Evolutionary conservation across 2,329 filamentous ascomycete species (phyloP).

Genomic region (Ophiocordyceps camponoti-rufipedis): DNA sequence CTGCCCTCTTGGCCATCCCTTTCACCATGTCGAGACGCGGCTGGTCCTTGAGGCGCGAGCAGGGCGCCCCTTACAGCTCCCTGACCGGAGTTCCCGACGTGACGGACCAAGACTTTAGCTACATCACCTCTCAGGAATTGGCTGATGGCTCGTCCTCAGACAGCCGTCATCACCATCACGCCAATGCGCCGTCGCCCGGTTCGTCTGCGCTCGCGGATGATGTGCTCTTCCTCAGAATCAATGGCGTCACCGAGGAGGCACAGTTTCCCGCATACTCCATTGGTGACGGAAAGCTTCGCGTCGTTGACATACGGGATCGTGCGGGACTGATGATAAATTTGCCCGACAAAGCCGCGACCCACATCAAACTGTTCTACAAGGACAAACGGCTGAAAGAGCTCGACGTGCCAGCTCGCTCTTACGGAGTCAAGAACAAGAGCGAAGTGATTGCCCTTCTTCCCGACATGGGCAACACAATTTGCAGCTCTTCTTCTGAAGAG

Average conservation of each 20-base stretch:
- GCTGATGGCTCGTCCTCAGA: constrained; percentile 21
- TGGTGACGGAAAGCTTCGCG: constrained; percentile 50
- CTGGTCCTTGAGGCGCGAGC: constrained; percentile 25
- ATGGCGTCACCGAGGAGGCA: constrained; percentile 45
- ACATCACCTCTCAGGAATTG: constrained; percentile 65
- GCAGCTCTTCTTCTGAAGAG: constrained; percentile 22
- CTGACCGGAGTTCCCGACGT: constrained; percentile 37
- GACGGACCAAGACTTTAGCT: constrained; percentile 61
- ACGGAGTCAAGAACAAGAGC: constrained; percentile 41
- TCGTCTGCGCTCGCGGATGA: constrained; percentile 40
- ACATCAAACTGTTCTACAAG: constrained; percentile 56
- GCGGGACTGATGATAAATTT: constrained; percentile 48
- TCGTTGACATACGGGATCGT: constrained; percentile 49
- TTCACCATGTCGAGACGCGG: constrained; percentile 37
- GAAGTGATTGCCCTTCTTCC: constrained; percentile 34
- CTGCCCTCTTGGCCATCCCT: constrained; percentile 28
- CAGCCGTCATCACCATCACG: constrained; percentile 21
- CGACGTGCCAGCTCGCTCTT: constrained; percentile 35
- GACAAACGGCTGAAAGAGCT: constrained; percentile 52
- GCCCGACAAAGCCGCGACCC: constrained; percentile 27
- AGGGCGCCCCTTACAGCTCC: constrained; percentile 33
- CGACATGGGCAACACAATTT: constrained; percentile 16
- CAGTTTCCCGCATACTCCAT: constrained; percentile 63
- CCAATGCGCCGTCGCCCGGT: constrained; percentile 15
- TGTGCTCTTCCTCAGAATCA: constrained; percentile 50